Conservation (phyloP, 257 asterid genomes). For the Solanum pimpinellifolium region DNA sequence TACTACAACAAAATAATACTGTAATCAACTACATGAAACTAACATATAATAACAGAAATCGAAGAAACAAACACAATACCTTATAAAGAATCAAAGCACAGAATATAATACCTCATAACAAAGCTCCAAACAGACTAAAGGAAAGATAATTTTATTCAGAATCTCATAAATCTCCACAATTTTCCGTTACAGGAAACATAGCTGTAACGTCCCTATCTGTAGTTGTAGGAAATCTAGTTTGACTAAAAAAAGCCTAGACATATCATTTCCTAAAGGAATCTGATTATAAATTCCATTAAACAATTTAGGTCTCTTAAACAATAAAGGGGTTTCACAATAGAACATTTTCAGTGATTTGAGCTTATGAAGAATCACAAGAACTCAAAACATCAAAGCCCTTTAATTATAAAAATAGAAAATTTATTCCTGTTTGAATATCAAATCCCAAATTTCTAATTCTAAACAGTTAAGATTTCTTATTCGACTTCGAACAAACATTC, state of each 20-base stretch:
- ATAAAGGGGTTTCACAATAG: neutral
- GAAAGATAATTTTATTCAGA: neutral
- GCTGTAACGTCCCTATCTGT: neutral
- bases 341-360: neutral
- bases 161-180: neutral
- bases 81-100: neutral
- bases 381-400: neutral
- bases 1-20: neutral
- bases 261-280: neutral
- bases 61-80: neutral
- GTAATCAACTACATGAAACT: neutral
- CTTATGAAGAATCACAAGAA: neutral
- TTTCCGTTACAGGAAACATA: neutral
- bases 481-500: neutral
- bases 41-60: neutral
- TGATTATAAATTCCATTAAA: neutral
- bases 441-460: neutral
- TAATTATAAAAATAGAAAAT: neutral
- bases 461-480: neutral
- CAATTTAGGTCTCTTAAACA: neutral
- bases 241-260: neutral
- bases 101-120: neutral
- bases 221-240: neutral
- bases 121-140: neutral
- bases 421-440: neutral